phyloP scores from a whole-genome alignment of 306 rosid species.

The Senna siamea region DNA sequence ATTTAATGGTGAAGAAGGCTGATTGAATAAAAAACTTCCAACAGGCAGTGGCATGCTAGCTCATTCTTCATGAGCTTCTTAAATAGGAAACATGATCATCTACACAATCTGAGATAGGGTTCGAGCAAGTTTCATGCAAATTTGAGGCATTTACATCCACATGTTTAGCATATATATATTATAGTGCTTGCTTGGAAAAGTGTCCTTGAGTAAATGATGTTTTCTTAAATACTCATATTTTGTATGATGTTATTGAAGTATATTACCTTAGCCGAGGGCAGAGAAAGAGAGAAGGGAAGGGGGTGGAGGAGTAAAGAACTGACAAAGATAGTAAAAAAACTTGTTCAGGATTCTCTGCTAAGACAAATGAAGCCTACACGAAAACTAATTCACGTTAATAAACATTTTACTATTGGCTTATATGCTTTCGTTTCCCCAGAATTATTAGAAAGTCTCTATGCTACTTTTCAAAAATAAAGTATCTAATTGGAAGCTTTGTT shows the following conservation, averaged over 20 bases:
- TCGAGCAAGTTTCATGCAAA: constrained; percentile 2
- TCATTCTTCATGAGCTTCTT: constrained; percentile 16
- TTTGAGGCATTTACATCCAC: neutral
- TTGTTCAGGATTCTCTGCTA: constrained; percentile 29
- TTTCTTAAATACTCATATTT: too few species aligned
- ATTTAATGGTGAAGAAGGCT: constrained; percentile 17
- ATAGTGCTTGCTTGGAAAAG: constrained; percentile 10
- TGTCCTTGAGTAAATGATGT: neutral
- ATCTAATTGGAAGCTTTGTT: constrained; percentile 24
- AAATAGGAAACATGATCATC: constrained; percentile 21
- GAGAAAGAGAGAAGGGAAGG: too few species aligned
- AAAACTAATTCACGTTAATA: constrained; percentile 22
- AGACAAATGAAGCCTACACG: constrained; percentile 13
- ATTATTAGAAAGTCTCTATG: constrained; percentile 15
- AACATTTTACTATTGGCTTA: constrained; percentile 20
- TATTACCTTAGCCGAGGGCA: constrained; percentile 1
- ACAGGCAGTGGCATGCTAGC: neutral
- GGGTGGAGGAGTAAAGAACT: too few species aligned
- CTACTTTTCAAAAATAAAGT: neutral
- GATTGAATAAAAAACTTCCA: constrained; percentile 4
- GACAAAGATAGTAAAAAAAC: too few species aligned
- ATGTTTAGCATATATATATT: constrained; percentile 17
- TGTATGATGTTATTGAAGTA: constrained; percentile 24
- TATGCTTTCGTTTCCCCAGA: constrained; percentile 24
- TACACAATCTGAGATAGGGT: constrained; percentile 9